phyloP scores from a whole-genome alignment of 1,284 basidiomycete genomes.

The Trichosporon sp. region DNA sequence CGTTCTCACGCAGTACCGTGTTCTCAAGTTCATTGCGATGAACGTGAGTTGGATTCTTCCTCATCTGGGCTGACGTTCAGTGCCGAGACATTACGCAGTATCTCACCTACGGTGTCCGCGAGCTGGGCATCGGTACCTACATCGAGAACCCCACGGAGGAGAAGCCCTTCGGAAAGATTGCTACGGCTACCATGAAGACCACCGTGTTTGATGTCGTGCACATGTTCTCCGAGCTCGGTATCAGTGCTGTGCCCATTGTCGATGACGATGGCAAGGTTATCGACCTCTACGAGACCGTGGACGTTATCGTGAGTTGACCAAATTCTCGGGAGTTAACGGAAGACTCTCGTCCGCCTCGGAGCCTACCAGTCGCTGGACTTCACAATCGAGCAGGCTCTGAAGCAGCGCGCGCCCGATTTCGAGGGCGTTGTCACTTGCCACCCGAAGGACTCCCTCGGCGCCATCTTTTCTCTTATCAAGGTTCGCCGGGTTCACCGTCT shows the following conservation, averaged over 20 bases:
- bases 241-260: conserved; percentile 95
- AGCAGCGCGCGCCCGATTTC: conserved; percentile 88
- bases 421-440: conserved; percentile 95
- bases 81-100: conserved; percentile 56
- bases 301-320: conserved; percentile 82
- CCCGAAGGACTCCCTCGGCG: conserved; percentile 88
- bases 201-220: conserved; percentile 98
- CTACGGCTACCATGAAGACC: conserved; percentile 87
- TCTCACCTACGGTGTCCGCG: conserved; percentile 65
- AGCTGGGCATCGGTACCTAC: conserved; percentile 91
- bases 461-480: conserved; percentile 87
- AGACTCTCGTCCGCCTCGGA: conserved; percentile 93
- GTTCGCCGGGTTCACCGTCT: conserved; percentile 90
- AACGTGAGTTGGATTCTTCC: conserved; percentile 72
- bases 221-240: conserved; percentile 94
- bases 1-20: conserved; percentile 92
- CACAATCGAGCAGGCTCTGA: conserved; percentile 91
- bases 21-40: conserved; percentile 83
- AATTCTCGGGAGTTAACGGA: conserved; percentile 16
- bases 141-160: conserved; percentile 57
- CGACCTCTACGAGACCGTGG: conserved; percentile 97
- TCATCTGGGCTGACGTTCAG: conserved; percentile 29
- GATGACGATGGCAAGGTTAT: conserved; percentile 91
- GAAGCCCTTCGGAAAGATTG: conserved; percentile 83
- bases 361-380: conserved; percentile 92